Percentiles rank a stretch among this genome's conserved stretches.
phyloP scores from a whole-genome alignment of 345 rosid genomes.

The Boechera divaricarpa region DNA sequence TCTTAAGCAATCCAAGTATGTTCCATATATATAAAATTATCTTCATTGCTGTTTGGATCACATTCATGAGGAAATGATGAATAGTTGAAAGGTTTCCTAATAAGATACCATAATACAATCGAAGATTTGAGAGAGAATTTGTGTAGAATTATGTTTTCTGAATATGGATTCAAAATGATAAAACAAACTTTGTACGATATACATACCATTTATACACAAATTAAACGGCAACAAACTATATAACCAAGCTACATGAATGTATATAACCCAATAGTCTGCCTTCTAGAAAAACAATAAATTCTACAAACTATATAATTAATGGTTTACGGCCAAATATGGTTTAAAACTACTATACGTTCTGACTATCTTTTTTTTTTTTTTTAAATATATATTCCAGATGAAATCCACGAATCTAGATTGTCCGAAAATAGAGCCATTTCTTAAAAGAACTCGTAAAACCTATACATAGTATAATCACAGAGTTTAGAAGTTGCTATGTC shows the following conservation, averaged over 20 bases:
- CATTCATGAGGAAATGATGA: background rate
- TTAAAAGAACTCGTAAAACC: too few relatives aligned
- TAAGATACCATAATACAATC: background rate
- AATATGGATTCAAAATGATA: background rate
- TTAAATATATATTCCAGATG: too few relatives aligned
- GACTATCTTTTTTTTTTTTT: too few relatives aligned
- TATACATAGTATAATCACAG: too few relatives aligned
- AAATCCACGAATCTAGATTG: too few relatives aligned
- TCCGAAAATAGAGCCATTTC: too few relatives aligned
- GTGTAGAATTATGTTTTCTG: background rate
- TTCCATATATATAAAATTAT: background rate
- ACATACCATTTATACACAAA: background rate
- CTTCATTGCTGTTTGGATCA: background rate
- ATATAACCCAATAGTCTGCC: background rate
- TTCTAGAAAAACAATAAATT: too few relatives aligned
- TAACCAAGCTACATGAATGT: background rate
- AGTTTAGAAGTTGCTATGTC: too few relatives aligned
- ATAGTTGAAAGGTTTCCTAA: background rate
- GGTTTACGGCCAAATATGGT: too few relatives aligned
- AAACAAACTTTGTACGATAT: background rate
- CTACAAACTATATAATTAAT: too few relatives aligned
- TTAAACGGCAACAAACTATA: background rate
- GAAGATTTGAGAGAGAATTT: background rate
- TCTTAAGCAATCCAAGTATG: background rate
- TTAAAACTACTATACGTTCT: too few relatives aligned